Percentiles rank a stretch among this genome's conserved stretches.
These are phyloP conservation scores for Picochlorum sp. DNA, from an alignment of 139 green algal genomes.

Conservation along the genomic window DNA sequence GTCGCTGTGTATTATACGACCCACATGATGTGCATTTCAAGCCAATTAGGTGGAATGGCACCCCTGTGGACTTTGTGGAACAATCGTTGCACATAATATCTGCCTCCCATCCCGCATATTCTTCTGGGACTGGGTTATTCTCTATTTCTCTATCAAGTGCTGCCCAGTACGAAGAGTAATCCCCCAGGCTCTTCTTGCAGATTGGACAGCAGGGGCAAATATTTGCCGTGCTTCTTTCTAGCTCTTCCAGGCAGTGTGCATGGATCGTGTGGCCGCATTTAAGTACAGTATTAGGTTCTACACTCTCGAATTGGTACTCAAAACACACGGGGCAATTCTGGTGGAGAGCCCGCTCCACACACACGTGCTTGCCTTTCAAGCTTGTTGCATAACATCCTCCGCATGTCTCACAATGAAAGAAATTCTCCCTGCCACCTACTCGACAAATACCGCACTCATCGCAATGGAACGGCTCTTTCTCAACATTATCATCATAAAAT, in stretches of 20 bases:
- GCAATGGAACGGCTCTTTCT: slow-evolving; percentile 87
- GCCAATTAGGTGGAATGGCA: slow-evolving; percentile 66
- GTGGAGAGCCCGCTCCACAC: slow-evolving; percentile 84
- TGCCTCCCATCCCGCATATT: slow-evolving; percentile 50
- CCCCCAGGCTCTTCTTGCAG: slow-evolving; percentile 49
- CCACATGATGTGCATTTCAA: slow-evolving; percentile 60
- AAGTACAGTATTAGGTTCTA: slow-evolving; percentile 75
- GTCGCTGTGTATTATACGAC: slow-evolving; percentile 68
- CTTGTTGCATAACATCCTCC: slow-evolving; percentile 80
- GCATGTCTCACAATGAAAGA: slow-evolving; percentile 88
- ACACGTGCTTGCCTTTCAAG: slow-evolving; percentile 68
- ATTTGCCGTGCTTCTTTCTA: slow-evolving; percentile 35
- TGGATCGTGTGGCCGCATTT: slow-evolving; percentile 91
- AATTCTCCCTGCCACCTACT: slow-evolving; percentile 79
- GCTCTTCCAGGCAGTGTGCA: slow-evolving; percentile 48
- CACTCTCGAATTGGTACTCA: slow-evolving; percentile 89
- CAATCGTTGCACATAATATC: slow-evolving; percentile 73
- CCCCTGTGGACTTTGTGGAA: slow-evolving; percentile 8
- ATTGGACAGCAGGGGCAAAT: slow-evolving; percentile 64
- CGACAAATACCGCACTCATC: slow-evolving; percentile 76
- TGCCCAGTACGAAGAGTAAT: slow-evolving; percentile 49
- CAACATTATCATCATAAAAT: slow-evolving; percentile 81
- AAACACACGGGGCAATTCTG: slow-evolving; percentile 79
- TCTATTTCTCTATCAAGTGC: slow-evolving; percentile 50
- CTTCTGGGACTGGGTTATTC: slow-evolving; percentile 46